A percentile compares a stretch with the other conserved stretches of the same genome.
phyloP scores from a whole-genome alignment of 2,329 filamentous ascomycete genomes.

The Aspergillus sp. region DNA sequence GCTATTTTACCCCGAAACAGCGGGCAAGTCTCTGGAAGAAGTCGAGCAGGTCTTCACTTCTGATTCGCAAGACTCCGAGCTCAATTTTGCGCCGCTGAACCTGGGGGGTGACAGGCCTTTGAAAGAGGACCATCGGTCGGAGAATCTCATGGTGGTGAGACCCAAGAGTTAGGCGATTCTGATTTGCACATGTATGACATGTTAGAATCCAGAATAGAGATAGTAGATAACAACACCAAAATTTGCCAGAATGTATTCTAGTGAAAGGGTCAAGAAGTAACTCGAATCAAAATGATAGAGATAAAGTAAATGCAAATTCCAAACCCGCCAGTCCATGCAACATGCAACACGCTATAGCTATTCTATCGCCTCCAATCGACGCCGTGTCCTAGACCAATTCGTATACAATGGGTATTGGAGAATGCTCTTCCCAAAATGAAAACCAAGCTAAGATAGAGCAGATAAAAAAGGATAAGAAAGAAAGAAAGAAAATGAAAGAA shows the following conservation, averaged over 20 bases:
- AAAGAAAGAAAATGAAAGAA: background rate
- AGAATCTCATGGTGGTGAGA: background rate
- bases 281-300: background rate
- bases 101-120: background rate
- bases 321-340: background rate
- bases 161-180: background rate
- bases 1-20: slow-evolving; percentile 36
- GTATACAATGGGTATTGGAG: background rate
- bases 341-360: background rate
- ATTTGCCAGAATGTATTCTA: background rate
- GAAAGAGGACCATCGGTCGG: background rate
- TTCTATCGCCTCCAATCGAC: background rate
- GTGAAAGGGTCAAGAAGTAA: background rate
- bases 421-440: background rate
- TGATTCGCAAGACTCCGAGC: background rate
- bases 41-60: slow-evolving; percentile 29
- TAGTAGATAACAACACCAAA: background rate
- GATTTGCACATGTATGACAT: background rate
- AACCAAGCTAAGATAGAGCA: background rate
- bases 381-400: background rate
- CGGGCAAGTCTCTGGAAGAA: slow-evolving; percentile 31
- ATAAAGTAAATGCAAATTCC: background rate
- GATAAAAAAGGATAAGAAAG: background rate
- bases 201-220: background rate
- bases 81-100: background rate